phyloP scores from a whole-genome alignment of 1,284 basidiomycete genomes.

The Malassezia brasiliensis region DNA sequence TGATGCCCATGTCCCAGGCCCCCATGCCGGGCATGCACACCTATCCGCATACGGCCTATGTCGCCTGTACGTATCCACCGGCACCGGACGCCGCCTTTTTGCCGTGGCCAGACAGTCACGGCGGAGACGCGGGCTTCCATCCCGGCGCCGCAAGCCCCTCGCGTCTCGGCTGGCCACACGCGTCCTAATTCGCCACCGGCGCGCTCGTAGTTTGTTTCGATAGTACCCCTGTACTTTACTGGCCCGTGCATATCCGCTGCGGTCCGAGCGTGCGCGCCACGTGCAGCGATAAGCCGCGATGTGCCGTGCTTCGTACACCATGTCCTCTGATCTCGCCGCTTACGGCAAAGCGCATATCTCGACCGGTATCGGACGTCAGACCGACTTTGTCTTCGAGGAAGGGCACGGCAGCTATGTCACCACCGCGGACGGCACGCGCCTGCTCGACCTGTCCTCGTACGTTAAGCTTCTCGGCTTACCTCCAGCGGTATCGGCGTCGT shows the following conservation, averaged over 20 bases:
- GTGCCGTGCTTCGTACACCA: neutral
- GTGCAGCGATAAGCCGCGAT: too few species aligned
- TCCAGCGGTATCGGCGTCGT: constrained; percentile 41
- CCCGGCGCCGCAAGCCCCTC: neutral
- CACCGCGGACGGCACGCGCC: constrained; percentile 32
- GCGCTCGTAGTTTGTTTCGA: neutral
- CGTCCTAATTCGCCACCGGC: neutral
- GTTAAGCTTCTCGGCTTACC: neutral
- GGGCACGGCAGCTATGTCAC: constrained; percentile 36
- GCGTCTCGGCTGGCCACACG: neutral
- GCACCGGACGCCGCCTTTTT: neutral
- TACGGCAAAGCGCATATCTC: constrained; percentile 40
- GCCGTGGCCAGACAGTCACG: neutral
- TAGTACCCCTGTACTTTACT: neutral
- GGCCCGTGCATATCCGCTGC: neutral
- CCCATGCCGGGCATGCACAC: neutral
- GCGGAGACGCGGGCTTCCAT: neutral
- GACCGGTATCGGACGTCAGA: constrained; percentile 38
- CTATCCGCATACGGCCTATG: neutral
- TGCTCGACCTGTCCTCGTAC: constrained; percentile 40
- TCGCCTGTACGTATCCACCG: neutral
- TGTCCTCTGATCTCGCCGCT: neutral
- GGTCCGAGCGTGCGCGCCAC: too few species aligned
- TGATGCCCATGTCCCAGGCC: neutral
- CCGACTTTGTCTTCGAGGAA: constrained; percentile 33